Conservation (phyloP, 805 yeast genomes). For the Yamadazyma tumulicola region DNA sequence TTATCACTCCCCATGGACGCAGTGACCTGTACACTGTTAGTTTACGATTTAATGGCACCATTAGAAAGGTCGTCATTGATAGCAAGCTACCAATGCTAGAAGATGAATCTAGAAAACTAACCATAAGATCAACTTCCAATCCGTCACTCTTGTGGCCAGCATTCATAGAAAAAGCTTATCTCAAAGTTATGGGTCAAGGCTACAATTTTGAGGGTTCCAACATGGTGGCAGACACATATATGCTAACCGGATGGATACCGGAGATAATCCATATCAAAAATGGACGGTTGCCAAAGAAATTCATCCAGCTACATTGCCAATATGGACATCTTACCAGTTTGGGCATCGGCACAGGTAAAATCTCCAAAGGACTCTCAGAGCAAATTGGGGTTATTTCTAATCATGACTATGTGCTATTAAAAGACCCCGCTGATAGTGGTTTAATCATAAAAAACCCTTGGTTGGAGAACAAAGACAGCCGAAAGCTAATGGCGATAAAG, state of each 20-base stretch:
- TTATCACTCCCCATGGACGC: conserved; percentile 21
- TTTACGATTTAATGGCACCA: conserved; percentile 51
- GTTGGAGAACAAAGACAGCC: conserved; percentile 18
- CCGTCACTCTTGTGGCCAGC: conserved; percentile 57
- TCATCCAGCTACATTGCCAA: background rate
- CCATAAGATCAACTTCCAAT: conserved; percentile 35
- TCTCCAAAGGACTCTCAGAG: conserved; percentile 30
- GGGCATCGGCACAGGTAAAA: conserved; percentile 66
- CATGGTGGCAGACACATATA: conserved; percentile 63
- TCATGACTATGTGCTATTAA: conserved; percentile 68
- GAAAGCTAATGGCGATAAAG: conserved; percentile 14
- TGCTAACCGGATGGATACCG: conserved; percentile 72
- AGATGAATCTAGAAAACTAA: conserved; percentile 16
- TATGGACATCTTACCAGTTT: conserved; percentile 25
- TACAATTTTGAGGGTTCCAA: conserved; percentile 73
- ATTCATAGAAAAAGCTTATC: conserved; percentile 71
- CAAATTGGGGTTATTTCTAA: conserved; percentile 43
- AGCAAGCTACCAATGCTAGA: conserved; percentile 41
- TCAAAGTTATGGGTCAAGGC: conserved; percentile 55
- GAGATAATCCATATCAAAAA: conserved; percentile 42
- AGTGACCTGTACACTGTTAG: conserved; percentile 34
- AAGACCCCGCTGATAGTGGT: conserved; percentile 10
- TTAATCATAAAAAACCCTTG: conserved; percentile 35
- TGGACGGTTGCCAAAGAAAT: conserved; percentile 28
- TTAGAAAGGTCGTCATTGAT: conserved; percentile 46